A percentile compares a stretch with the other conserved stretches of the same genome.
Conservation (phyloP, 495 filamentous ascomycete genomes). For the Hyaloscypha variabilis region DNA sequence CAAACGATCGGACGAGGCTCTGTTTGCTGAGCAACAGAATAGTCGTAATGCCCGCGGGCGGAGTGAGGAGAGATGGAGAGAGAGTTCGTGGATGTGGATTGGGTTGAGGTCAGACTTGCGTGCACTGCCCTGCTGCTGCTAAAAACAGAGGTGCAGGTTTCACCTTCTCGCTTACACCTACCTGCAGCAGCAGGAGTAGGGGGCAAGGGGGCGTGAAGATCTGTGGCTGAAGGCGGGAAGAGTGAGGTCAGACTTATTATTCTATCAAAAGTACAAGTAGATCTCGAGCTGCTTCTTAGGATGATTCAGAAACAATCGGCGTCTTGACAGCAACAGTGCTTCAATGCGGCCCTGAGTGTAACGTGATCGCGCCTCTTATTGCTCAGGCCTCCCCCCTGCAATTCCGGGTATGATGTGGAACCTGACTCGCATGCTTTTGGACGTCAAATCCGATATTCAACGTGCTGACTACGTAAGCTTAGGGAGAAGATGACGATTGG, state of each 20-base stretch:
- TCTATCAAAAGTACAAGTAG: background rate
- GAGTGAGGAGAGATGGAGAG: background rate
- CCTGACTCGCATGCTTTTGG: background rate
- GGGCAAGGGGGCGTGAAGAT: too few relatives aligned
- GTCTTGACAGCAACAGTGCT: background rate
- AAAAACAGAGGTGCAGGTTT: constrained; percentile 1
- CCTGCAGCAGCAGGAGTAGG: background rate
- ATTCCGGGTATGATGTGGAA: background rate
- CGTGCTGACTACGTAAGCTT: background rate
- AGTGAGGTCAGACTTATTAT: background rate
- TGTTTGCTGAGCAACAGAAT: background rate
- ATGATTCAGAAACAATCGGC: background rate
- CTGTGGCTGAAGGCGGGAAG: too few relatives aligned
- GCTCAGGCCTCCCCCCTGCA: background rate
- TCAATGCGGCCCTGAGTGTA: background rate
- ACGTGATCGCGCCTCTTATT: background rate
- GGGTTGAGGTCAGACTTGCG: background rate
- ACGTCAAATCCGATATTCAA: background rate
- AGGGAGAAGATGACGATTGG: background rate
- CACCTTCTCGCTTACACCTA: background rate
- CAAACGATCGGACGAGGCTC: constrained; percentile 4
- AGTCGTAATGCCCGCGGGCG: constrained; percentile 1
- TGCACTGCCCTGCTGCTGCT: constrained; percentile 1
- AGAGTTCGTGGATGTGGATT: background rate
- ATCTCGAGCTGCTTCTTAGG: background rate